Evolutionary conservation across 2,329 filamentous ascomycete species (phyloP).

Genomic region (Fusarium nisikadoi): DNA sequence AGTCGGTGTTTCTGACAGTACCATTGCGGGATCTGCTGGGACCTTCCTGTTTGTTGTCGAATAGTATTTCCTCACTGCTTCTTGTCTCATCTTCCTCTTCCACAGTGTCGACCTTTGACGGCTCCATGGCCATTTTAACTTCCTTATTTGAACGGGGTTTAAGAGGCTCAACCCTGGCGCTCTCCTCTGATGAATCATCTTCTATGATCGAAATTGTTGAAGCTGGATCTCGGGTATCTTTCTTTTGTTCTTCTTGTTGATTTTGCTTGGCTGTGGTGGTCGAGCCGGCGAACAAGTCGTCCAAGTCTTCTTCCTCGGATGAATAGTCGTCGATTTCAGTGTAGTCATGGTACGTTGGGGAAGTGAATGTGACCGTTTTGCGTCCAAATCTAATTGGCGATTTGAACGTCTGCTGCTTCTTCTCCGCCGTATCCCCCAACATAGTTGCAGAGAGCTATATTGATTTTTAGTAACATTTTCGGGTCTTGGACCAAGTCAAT

Average conservation of each 20-base stretch:
- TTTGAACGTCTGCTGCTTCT: conserved; percentile 84
- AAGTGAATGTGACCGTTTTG: conserved; percentile 87
- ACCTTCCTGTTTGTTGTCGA: conserved; percentile 64
- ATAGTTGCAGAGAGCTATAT: conserved; percentile 69
- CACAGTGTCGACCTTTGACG: conserved; percentile 47
- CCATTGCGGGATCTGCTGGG: conserved; percentile 80
- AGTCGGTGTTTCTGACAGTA: conserved; percentile 90
- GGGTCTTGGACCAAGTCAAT: neutral
- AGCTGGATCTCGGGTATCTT: conserved; percentile 46
- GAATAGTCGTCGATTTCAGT: conserved; percentile 90
- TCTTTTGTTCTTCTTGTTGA: conserved; percentile 45
- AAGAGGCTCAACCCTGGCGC: conserved; percentile 66
- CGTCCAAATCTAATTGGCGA: conserved; percentile 80
- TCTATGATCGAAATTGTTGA: conserved; percentile 45
- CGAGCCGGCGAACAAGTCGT: conserved; percentile 55
- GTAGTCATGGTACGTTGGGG: conserved; percentile 88
- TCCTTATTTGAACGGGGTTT: conserved; percentile 60
- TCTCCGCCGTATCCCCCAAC: conserved; percentile 74
- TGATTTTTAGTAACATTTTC: conserved; percentile 16
- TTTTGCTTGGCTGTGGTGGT: conserved; percentile 32
- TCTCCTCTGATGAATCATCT: conserved; percentile 58
- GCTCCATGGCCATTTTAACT: conserved; percentile 48
- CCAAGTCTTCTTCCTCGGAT: conserved; percentile 72
- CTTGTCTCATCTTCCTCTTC: conserved; percentile 50
- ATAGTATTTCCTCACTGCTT: conserved; percentile 75